Evolutionary conservation across 1,284 basidiomycete species (phyloP), one percentile per base, ranked within the genome.

Genomic region (Cryptococcus hybrid): DNA sequence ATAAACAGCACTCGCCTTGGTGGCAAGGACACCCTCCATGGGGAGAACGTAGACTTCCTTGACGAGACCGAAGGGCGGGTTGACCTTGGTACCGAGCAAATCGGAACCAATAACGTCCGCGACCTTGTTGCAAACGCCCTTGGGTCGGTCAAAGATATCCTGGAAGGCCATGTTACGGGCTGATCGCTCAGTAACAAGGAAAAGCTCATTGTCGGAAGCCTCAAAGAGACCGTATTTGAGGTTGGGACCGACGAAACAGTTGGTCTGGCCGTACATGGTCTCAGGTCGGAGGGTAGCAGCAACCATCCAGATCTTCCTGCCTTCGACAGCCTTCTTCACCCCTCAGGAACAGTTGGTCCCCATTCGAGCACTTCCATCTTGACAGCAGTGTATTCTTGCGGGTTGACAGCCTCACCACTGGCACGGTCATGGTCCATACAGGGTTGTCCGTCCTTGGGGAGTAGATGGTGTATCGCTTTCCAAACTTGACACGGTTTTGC

Each of bases 391-490:
- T 99, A 99, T 76, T 99, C 95, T 73, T 96, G 93, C 6, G 96
- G 95, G 13, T 92, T 92, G 57, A 96, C 82, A 54, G 89, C 94
- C 79, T 99, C 96, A 50, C 96, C 96, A 63, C 92, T 92, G 56
- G 87, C 85, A 62, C 96, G 90, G 77, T 99, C 96, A 81, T 99
- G 96, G 80, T 99, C 96, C 96, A 99, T 99, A 76, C 96, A 99
- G 1, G 96, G 95, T 76, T 99, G 96, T 7, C 92, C 93, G 71
- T 99, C 96, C 78, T 98, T 98, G n/a, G 92, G 67, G 91, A 95
- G 83, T 96, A 99, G 75, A 99, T 92, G 44, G 96, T 99, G 80
- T 98, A 96, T 47, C 96, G 88, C 81, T 98, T 91, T 53, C 96
- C 96, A 73, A 98, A 99, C 81, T 96, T 95, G 82, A 97, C 90